A percentile compares a stretch with the other conserved stretches of the same genome.
Conservation (phyloP, 164 flowering plant species). For the Echeveria elegans region DNA sequence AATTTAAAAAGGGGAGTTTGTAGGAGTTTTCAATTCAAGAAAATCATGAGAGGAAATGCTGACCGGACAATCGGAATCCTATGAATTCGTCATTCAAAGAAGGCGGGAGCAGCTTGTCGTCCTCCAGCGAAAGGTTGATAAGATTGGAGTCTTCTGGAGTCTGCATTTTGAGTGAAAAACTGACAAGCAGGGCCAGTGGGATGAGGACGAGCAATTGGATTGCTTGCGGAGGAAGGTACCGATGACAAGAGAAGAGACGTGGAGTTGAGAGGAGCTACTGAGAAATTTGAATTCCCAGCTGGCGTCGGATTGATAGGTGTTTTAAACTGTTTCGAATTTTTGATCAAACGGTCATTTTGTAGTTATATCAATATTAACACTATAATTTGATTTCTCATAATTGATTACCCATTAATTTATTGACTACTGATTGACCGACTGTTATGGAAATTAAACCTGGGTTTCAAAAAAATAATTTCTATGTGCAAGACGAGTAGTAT, state of each 20-base stretch:
- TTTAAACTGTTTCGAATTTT: neutral
- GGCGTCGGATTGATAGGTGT: neutral
- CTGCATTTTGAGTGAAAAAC: neutral
- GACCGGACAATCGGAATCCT: constrained; percentile 1
- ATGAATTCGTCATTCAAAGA: neutral
- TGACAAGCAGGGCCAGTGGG: neutral
- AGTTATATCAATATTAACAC: neutral
- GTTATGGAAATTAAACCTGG: neutral
- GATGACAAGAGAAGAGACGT: neutral
- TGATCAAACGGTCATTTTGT: neutral
- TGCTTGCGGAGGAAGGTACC: neutral
- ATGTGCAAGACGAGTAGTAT: neutral
- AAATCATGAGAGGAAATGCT: too few species aligned
- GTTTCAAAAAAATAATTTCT: too few species aligned
- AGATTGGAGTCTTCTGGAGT: neutral
- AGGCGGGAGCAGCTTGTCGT: neutral
- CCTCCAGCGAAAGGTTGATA: neutral
- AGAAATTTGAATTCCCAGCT: neutral
- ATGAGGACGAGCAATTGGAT: too few species aligned
- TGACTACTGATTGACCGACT: neutral
- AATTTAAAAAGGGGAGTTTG: neutral
- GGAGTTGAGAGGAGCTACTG: neutral
- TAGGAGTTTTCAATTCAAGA: too few species aligned
- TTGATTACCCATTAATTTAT: neutral
- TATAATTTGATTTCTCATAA: neutral